Evolutionary conservation across 129 eudicot genomes (phyloP).

Genomic region (Artemisia argyi): DNA sequence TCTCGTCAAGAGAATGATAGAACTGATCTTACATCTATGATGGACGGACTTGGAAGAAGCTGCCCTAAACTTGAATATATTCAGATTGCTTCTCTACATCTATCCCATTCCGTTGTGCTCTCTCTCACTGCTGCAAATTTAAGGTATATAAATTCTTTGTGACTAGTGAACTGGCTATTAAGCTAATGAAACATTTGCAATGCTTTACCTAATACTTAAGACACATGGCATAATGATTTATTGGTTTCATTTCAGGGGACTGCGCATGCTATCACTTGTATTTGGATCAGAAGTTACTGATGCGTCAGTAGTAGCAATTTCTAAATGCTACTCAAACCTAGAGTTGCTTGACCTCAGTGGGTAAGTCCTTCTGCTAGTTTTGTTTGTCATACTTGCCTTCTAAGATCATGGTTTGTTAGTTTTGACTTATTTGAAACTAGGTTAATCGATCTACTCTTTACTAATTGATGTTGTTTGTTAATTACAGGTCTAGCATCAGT

Average conservation of each 20-base stretch:
- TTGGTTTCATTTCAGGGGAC: slow-evolving; percentile 50
- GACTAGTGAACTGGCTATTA: neutral
- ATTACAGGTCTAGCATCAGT: slow-evolving; percentile 88
- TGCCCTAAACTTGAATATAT: slow-evolving; percentile 78
- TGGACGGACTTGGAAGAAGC: slow-evolving; percentile 74
- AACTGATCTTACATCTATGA: slow-evolving; percentile 68
- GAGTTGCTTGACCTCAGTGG: slow-evolving; percentile 98
- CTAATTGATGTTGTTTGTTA: slow-evolving; percentile 9
- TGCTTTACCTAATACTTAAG: neutral
- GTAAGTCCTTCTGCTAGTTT: slow-evolving; percentile 41
- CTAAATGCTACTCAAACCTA: slow-evolving; percentile 72
- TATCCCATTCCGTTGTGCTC: slow-evolving; percentile 81
- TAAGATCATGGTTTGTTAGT: no score
- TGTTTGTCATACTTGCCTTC: neutral
- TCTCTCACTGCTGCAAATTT: slow-evolving; percentile 86
- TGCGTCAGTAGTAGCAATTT: slow-evolving; percentile 95
- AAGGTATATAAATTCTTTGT: slow-evolving; percentile 44
- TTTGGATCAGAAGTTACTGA: slow-evolving; percentile 87
- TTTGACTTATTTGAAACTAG: no score
- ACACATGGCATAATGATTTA: neutral
- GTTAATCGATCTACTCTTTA: neutral
- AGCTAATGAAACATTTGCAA: neutral
- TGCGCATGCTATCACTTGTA: slow-evolving; percentile 91
- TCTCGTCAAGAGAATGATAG: slow-evolving; percentile 77
- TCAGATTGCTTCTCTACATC: slow-evolving; percentile 72